These are phyloP conservation scores for Baudoinia panamericana DNA, from an alignment of 495 filamentous ascomycete genomes.

Conservation along the genomic window DNA sequence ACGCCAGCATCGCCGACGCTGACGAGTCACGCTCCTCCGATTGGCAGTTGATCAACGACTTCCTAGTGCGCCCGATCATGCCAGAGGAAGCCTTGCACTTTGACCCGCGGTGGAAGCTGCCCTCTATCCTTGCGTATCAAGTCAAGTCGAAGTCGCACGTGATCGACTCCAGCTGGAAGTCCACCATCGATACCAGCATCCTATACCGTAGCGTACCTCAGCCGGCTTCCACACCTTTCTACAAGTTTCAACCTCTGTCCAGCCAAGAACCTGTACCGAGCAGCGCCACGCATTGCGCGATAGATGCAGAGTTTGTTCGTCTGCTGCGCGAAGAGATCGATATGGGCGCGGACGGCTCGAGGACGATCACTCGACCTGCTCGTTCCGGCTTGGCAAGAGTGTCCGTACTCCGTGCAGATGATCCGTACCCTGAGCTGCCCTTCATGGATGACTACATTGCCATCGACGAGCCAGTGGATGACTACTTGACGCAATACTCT, in stretches of 20 bases:
- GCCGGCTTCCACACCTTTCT: conserved; percentile 39
- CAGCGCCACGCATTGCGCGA: conserved; percentile 60
- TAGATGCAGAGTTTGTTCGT: conserved; percentile 92
- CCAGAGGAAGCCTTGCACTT: conserved; percentile 76
- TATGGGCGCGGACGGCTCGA: conserved; percentile 78
- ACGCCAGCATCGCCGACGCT: conserved; percentile 46
- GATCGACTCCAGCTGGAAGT: conserved; percentile 77
- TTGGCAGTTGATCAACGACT: conserved; percentile 98
- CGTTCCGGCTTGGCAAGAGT: conserved; percentile 77
- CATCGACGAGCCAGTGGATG: conserved; percentile 79
- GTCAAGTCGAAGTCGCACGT: conserved; percentile 56
- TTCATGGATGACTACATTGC: conserved; percentile 97
- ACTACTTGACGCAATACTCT: conserved; percentile 87
- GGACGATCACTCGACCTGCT: conserved; percentile 72
- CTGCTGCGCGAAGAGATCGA: conserved; percentile 84
- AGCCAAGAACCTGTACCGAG: conserved; percentile 51
- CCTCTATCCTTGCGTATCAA: conserved; percentile 77
- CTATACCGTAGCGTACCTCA: conserved; percentile 61
- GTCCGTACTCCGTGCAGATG: conserved; percentile 70
- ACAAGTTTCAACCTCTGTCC: conserved; percentile 46
- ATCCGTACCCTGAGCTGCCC: conserved; percentile 59
- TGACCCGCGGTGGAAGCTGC: conserved; percentile 79
- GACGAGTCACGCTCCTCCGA: conserved; percentile 37
- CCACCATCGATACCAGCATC: conserved; percentile 63
- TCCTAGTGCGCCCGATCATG: conserved; percentile 69